Evolutionary conservation across 2,329 filamentous ascomycete species (phyloP).

Genomic region (Beauveria medogensis): DNA sequence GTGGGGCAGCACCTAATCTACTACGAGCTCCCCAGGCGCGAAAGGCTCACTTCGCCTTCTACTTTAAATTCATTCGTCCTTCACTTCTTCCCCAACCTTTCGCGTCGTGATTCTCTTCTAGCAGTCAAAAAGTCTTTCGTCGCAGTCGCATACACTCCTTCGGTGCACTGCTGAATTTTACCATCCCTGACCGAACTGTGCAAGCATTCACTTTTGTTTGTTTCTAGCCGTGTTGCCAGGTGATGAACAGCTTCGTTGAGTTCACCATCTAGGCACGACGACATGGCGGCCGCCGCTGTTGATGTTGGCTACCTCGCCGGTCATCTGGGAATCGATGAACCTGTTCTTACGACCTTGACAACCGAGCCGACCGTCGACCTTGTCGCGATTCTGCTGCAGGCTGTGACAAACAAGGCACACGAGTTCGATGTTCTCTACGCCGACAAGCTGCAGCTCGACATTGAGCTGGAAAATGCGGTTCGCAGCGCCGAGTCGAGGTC

Average conservation of each 20-base stretch:
- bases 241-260: constrained; percentile 10
- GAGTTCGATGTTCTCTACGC: constrained; percentile 76
- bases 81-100: background rate
- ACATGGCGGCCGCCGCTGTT: constrained; percentile 40
- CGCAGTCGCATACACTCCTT: background rate
- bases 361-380: constrained; percentile 70
- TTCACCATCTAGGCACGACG: constrained; percentile 23
- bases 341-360: constrained; percentile 51
- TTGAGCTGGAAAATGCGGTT: constrained; percentile 87
- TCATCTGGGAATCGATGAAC: constrained; percentile 61
- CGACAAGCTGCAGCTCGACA: constrained; percentile 81
- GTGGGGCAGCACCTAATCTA: constrained; percentile 2
- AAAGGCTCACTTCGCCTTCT: background rate
- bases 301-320: constrained; percentile 67
- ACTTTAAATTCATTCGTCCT: background rate
- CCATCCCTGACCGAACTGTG: background rate
- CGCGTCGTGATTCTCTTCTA: background rate
- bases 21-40: constrained; percentile 4
- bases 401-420: constrained; percentile 69
- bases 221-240: background rate
- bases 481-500: constrained; percentile 75
- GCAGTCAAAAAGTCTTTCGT: background rate
- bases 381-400: constrained; percentile 64
- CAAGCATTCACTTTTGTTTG: background rate
- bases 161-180: background rate